These are phyloP conservation scores for Solanum chilense DNA, from an alignment of 257 asterid species.

Conservation along the genomic window DNA sequence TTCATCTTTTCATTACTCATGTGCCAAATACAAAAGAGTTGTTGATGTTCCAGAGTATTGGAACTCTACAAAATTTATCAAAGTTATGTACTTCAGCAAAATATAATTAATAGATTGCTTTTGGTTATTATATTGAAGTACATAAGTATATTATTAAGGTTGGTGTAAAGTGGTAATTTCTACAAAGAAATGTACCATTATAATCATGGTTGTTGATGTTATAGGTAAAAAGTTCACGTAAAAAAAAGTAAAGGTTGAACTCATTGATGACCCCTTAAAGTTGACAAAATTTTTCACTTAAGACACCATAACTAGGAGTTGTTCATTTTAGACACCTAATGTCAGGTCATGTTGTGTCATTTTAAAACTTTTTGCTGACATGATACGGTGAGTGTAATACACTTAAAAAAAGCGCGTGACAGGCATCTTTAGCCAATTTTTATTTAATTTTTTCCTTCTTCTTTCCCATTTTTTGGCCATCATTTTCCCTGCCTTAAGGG, in stretches of 20 bases:
- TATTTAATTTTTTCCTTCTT: no score
- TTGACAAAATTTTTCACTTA: no score
- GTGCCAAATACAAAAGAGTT: background rate
- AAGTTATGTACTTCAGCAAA: background rate
- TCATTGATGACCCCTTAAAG: no score
- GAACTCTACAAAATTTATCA: background rate
- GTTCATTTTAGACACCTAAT: no score
- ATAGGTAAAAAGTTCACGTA: background rate
- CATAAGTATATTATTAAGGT: background rate
- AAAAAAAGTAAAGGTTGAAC: background rate
- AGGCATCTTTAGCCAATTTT: no score
- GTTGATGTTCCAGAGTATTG: background rate
- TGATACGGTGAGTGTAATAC: no score
- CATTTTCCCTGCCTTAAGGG: background rate
- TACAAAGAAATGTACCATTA: background rate
- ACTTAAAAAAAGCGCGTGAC: no score
- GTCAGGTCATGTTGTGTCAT: no score
- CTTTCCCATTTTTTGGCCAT: background rate
- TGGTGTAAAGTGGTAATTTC: background rate
- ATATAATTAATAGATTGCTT: background rate
- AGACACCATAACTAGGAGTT: no score
- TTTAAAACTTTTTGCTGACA: no score
- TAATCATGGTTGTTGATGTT: background rate
- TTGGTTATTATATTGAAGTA: background rate
- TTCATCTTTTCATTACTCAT: background rate